Evolutionary conservation across 2,329 filamentous ascomycete genomes (phyloP).

Genomic region (Calonectria naviculata): DNA sequence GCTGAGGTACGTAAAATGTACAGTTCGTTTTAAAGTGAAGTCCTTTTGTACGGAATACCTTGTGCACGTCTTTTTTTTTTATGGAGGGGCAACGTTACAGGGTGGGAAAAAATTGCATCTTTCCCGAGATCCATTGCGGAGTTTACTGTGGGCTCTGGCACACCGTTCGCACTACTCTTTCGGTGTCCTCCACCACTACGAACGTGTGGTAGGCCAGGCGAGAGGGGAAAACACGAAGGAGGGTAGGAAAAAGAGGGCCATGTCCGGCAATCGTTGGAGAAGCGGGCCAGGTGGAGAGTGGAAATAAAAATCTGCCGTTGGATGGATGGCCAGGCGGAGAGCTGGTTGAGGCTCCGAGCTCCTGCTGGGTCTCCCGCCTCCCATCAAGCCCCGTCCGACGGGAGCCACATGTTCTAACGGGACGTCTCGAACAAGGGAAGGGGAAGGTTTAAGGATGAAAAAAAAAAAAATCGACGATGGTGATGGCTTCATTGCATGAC

Average conservation of each 20-base stretch:
- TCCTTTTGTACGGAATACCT: constrained; percentile 5
- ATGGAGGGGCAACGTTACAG: constrained; percentile 5
- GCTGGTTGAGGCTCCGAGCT: constrained; percentile 38
- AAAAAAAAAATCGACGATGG: not conserved
- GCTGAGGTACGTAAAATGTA: constrained; percentile 6
- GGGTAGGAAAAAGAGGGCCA: constrained; percentile 28
- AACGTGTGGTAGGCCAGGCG: not conserved
- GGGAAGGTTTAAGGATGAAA: constrained; percentile 12
- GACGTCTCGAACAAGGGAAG: constrained; percentile 15
- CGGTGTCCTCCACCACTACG: constrained; percentile 20
- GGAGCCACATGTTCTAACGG: constrained; percentile 34
- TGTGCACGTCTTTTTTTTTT: not conserved
- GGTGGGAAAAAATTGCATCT: constrained; percentile 1
- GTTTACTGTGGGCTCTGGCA: constrained; percentile 16
- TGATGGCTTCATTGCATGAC: constrained; percentile 32
- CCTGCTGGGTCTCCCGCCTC: constrained; percentile 40
- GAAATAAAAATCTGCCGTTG: constrained; percentile 42
- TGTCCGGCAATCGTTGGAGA: constrained; percentile 45
- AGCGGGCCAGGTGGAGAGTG: constrained; percentile 42
- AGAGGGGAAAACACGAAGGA: constrained; percentile 7
- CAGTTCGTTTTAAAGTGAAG: not conserved
- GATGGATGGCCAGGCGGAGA: constrained; percentile 33
- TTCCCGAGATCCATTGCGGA: constrained; percentile 16
- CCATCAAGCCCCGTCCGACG: constrained; percentile 35
- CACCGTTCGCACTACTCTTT: constrained; percentile 21